phyloP scores from a whole-genome alignment of 2,329 filamentous ascomycete genomes.

The Aspergillus puulaauensis region DNA sequence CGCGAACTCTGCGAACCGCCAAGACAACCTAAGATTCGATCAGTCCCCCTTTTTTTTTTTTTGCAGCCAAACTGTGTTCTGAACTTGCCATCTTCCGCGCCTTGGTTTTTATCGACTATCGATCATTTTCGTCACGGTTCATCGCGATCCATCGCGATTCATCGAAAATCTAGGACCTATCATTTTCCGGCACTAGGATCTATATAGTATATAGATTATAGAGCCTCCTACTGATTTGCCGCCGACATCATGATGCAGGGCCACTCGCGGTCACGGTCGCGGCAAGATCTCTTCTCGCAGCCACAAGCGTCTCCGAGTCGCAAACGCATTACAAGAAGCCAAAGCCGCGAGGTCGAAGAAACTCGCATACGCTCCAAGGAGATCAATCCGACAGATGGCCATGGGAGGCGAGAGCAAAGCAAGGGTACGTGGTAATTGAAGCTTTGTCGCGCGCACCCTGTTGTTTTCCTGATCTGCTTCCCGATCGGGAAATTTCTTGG shows the following conservation, averaged over 20 bases:
- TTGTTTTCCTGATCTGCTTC: background rate
- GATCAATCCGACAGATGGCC: background rate
- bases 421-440: slow-evolving; percentile 4
- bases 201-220: background rate
- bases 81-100: background rate
- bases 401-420: slow-evolving; percentile 6
- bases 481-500: background rate
- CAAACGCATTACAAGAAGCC: slow-evolving; percentile 37
- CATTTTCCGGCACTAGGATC: background rate
- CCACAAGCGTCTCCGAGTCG: background rate
- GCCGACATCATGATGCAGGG: slow-evolving; percentile 2
- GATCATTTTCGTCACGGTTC: background rate
- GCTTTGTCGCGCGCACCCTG: background rate
- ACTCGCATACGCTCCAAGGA: background rate
- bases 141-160: background rate
- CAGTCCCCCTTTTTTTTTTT: background rate
- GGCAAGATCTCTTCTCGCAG: background rate
- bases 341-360: slow-evolving; percentile 34
- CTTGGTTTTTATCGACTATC: background rate
- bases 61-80: background rate
- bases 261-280: slow-evolving; percentile 1
- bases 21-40: background rate
- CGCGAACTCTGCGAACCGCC: background rate
- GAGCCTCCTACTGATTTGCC: background rate
- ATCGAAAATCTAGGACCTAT: background rate